Conservation (phyloP, 1,284 basidiomycete genomes). For the Kwoniella shivajii region DNA sequence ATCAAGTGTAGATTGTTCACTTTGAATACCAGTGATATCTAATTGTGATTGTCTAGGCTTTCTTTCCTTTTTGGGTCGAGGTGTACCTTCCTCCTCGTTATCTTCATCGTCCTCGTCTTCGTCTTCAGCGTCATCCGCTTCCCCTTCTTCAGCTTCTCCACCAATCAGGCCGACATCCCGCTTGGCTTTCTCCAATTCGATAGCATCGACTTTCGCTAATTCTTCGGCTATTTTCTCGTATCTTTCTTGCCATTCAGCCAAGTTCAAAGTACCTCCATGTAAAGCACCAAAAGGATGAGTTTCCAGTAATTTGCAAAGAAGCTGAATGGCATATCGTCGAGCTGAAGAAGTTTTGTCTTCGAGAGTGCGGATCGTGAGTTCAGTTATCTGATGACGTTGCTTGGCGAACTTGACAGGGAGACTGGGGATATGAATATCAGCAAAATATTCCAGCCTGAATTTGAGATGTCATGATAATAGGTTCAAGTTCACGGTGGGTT, state of each 20-base stretch:
- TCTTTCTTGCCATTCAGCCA: slow-evolving; percentile 72
- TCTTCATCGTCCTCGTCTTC: slow-evolving; percentile 21
- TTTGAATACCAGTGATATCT: slow-evolving; percentile 60
- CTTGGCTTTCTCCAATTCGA: slow-evolving; percentile 54
- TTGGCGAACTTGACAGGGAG: slow-evolving; percentile 83
- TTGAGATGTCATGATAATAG: too few relatives aligned
- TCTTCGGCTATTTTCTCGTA: slow-evolving; percentile 63
- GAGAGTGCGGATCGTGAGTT: slow-evolving; percentile 74
- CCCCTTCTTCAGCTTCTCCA: slow-evolving; percentile 52
- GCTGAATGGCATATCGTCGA: slow-evolving; percentile 76
- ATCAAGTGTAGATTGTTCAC: slow-evolving; percentile 70
- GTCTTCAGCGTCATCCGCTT: slow-evolving; percentile 25
- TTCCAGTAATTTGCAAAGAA: slow-evolving; percentile 74
- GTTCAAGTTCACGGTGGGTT: neutral
- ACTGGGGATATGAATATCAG: slow-evolving; percentile 49
- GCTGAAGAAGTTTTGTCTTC: slow-evolving; percentile 90
- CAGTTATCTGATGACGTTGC: slow-evolving; percentile 75
- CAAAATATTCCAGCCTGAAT: neutral
- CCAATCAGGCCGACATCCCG: slow-evolving; percentile 57
- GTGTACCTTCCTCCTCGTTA: slow-evolving; percentile 17
- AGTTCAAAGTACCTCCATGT: slow-evolving; percentile 79
- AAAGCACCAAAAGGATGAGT: slow-evolving; percentile 89
- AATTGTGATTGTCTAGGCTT: slow-evolving; percentile 66
- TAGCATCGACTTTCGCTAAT: slow-evolving; percentile 64
- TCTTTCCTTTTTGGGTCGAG: slow-evolving; percentile 53